Evolutionary conservation across 768 basidiomycete species (phyloP).

Genomic region (Amanita exitialis): DNA sequence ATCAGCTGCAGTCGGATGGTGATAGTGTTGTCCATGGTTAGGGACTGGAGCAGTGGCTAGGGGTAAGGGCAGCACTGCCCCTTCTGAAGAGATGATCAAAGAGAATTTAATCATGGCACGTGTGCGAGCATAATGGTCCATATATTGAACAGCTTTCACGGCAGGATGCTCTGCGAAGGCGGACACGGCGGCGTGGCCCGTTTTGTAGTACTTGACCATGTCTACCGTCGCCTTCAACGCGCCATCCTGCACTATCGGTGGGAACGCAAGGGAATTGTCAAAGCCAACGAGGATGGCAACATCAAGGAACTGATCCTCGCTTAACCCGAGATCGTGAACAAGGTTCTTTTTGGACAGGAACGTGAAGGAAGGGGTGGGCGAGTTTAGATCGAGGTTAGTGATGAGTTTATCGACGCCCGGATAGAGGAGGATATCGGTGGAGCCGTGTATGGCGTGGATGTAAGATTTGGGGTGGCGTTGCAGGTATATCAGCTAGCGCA

Average conservation of each 20-base stretch:
- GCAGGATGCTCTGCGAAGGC: conserved; percentile 73
- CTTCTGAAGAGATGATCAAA: conserved; percentile 82
- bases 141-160: conserved; percentile 72
- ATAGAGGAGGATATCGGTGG: conserved; percentile 85
- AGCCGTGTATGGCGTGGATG: conserved; percentile 88
- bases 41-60: conserved; percentile 49
- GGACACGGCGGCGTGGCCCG: conserved; percentile 71
- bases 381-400: conserved; percentile 71
- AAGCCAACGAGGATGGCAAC: conserved; percentile 88
- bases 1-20: conserved; percentile 75
- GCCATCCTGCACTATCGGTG: conserved; percentile 72
- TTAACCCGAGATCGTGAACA: conserved; percentile 45
- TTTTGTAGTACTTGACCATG: conserved; percentile 89
- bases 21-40: conserved; percentile 43
- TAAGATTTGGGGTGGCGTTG: conserved; percentile 89
- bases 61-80: conserved; percentile 70
- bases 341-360: conserved; percentile 76
- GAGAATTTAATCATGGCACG: conserved; percentile 89
- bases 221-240: conserved; percentile 81
- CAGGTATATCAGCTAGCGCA: conserved; percentile 78
- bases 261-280: conserved; percentile 70
- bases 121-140: conserved; percentile 81
- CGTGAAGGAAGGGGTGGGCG: conserved; percentile 62
- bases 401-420: conserved; percentile 85
- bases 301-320: conserved; percentile 91